Evolutionary conservation across 2,329 filamentous ascomycete genomes (phyloP).

Genomic region (Hypoxylon sp.): DNA sequence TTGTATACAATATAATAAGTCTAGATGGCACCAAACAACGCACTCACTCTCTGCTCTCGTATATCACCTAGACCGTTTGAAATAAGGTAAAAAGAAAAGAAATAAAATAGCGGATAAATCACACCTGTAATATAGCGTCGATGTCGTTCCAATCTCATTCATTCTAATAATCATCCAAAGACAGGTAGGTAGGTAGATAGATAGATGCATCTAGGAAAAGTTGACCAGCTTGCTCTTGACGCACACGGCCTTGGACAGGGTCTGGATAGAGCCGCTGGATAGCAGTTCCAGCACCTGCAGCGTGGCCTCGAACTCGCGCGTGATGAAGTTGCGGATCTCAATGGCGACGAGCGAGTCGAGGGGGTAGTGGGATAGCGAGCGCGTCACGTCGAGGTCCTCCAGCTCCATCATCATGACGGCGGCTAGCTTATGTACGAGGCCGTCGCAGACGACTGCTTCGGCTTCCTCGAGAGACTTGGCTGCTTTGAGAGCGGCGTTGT

Average conservation of each 20-base stretch:
- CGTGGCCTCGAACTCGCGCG: conserved; percentile 64
- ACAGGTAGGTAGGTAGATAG: not conserved
- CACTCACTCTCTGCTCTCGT: conserved; percentile 3
- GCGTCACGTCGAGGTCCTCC: conserved; percentile 64
- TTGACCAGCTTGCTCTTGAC: conserved; percentile 62
- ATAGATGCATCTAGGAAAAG: conserved; percentile 35
- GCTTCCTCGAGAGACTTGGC: conserved; percentile 62
- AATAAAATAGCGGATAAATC: conserved; percentile 12
- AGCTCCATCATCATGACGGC: conserved; percentile 64
- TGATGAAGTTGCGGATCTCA: conserved; percentile 66
- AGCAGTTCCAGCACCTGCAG: conserved; percentile 70
- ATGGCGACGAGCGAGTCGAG: conserved; percentile 66
- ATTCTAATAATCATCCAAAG: conserved; percentile 23
- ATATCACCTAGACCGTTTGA: conserved; percentile 17
- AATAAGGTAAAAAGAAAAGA: not conserved
- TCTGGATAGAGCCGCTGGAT: conserved; percentile 66
- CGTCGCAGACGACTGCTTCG: conserved; percentile 61
- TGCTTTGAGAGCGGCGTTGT: conserved; percentile 61
- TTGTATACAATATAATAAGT: conserved; percentile 41
- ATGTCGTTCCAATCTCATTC: conserved; percentile 23
- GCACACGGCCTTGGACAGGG: conserved; percentile 63
- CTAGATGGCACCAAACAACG: conserved; percentile 29
- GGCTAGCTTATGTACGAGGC: conserved; percentile 64
- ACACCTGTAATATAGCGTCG: not conserved
- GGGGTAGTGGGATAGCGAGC: conserved; percentile 59